Base-by-base conservation (phyloP, 2,329 filamentous ascomycete species). In the Scortechinia acanthostroma region DNA sequence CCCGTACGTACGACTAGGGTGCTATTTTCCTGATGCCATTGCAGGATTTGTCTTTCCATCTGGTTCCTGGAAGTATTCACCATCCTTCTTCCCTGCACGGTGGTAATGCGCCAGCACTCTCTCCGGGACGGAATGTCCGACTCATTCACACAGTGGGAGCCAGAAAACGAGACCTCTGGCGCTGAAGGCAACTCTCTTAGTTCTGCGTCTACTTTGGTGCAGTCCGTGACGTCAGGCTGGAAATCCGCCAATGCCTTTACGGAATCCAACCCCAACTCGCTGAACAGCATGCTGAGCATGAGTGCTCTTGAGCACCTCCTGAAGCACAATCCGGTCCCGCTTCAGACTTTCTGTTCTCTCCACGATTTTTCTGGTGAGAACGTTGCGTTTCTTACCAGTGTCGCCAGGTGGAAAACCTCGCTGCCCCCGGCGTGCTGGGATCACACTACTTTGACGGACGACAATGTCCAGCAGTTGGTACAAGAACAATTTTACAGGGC, bases 341-440 rank as follows among this genome's bases (percentile, higher is more conserved):
- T 79, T 0, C 68, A 76, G 22, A 60, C 70, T 43, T 79, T 75
- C 52, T 72, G 75, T 1, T 73, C 73, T 2, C 61, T 67, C 0
- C 68, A 69, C 46, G 75, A 79, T 49, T 77, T 79, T 53, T 77
- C 74, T 1, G 74, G 73, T 10, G 75, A 79, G 54, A 79, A 80
- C 51, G 73, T 80, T 50, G 66, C 73, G 22, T 80, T 80, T 58
- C 61, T 79, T 1, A 68, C 63, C 19, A 61, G 62, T 28, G 64
- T 76, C 20, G 56, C 61, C 13, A 61, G 65, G 45, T 78, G 71
- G 68, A 72, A 70, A 50, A 47, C 20, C 13, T 21, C 20, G 13
- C 17, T 10, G 13, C 42, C 42, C 5, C 13, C 14, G 20, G 17
- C 35, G 35, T 43, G 52, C 1, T 3, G 21, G 37, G 3, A 43